Base-by-base conservation (phyloP, 805 yeast species). In the Lipomyces kockii region DNA sequence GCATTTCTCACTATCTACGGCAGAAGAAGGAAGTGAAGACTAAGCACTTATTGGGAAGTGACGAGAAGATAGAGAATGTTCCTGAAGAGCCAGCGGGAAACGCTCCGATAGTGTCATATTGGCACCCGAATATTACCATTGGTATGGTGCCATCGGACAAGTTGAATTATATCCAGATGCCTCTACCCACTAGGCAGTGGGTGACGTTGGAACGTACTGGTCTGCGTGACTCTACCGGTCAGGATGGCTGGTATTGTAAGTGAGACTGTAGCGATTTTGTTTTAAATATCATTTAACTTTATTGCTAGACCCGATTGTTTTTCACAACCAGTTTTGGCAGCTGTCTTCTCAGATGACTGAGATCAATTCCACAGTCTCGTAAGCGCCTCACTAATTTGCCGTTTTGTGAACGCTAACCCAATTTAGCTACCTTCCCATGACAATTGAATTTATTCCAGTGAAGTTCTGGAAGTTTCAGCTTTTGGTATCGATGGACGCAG, bases 281-380 rank as follows among this genome's bases (percentile, higher is more conserved):
- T 14, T 52, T n/a, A 17, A 8, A 11, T 51, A n/a, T 7, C n/a
- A 49, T 11, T 60, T 34, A n/a, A 14, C 43, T 60, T 11, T 29
- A 37, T 32, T 35, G 12, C 5, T 29, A 62, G 68, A 75, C 71
- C 83, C 83, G 53, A 53, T 76, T 12, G 67, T 82, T 9, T 79
- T 75, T 61, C 74, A 79, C 64, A 80, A 81, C 70, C 77, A 76
- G 58, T 81, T 81, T 64, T 81, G 83, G 83, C 81, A 80, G 59
- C 71, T 79, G 51, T 73, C 73, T 34, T 71, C 75, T 22, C 81
- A 81, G 62, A 74, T 80, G 78, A 63, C 61, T 35, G 79, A 75
- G 61, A 69, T 81, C 9, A 77, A 79, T 66, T 58, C 73, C 17
- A 75, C 78, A 4, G 61, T 60, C 0, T 66, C 63, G 66, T 61